Percentiles rank a stretch among this genome's conserved stretches.
These are phyloP conservation scores for Boletus sp. DNA, from an alignment of 768 basidiomycete genomes.

Conservation along the genomic window DNA sequence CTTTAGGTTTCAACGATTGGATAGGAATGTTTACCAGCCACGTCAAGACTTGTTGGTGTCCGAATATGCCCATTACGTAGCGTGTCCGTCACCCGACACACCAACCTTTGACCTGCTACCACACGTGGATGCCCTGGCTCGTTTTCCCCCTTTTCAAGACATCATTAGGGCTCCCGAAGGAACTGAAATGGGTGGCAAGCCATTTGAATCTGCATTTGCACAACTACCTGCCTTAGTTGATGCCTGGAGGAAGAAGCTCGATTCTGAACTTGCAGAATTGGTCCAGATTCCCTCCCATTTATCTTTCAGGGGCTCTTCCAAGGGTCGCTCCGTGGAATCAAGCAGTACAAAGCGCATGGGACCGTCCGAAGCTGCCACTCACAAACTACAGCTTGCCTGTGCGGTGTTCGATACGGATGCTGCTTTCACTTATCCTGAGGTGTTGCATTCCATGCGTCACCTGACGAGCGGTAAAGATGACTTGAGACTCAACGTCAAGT, in stretches of 20 bases:
- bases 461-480: no score
- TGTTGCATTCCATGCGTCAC: neutral
- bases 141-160: neutral
- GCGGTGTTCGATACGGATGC: neutral
- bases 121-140: neutral
- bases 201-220: conserved; percentile 3
- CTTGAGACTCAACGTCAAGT: neutral
- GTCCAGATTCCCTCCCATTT: neutral
- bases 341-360: neutral
- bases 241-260: neutral
- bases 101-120: neutral
- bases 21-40: neutral
- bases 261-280: neutral
- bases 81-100: neutral
- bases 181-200: neutral
- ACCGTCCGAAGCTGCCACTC: neutral
- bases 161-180: neutral
- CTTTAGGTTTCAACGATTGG: neutral
- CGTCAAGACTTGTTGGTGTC: neutral
- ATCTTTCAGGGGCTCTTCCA: neutral
- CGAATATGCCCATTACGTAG: neutral
- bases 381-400: neutral
- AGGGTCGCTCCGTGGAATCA: neutral
- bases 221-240: neutral
- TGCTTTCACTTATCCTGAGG: neutral